Evolutionary conservation across 1,284 basidiomycete genomes (phyloP), one percentile per base, ranked within the genome.

Genomic region (Fistulina hepatica): DNA sequence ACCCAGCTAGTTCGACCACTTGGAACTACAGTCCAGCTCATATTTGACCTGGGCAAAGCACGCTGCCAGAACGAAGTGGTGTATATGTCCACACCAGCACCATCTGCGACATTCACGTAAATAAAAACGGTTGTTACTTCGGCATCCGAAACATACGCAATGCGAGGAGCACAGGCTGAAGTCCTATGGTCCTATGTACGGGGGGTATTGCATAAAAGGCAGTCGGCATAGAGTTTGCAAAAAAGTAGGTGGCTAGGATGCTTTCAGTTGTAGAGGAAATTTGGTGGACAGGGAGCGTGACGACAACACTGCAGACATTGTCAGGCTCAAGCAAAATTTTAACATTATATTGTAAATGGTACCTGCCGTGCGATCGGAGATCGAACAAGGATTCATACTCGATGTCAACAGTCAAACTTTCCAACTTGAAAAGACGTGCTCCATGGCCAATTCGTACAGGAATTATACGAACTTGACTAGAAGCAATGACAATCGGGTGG

Each of bases 1-100:
- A 78, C 81, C 83, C 83, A 88, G 28, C 75, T 66, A 2, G 82
- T 85, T 25, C 78, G 61, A 2, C 86, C 86, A 11, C 70, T 68
- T 0, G 84, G 81, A 9, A 79, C 56, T n/a, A 88, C 58, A 6
- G 77, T 56, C 86, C 86, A 90, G 42, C 69, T 75, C 8, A 61
- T 55, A 21, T 61, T 49, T 40, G 77, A 76, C 5, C 65, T 63
- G 2, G 71, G 68, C 17, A 89, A 55, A 3, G 79, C 66, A 34
- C 73, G 61, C 2, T 63, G 53, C 79, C 78, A 82, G 46, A 79
- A 75, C 1, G 63, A 44, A 13, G 64, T 53, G 3, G 52, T 47
- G 17, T 77, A 49, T 12, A 83, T 67, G 42, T 85, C 77, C 6
- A 83, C 80, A 1, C 85, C 86, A 2, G 85, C 84, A 4, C 86